phyloP scores from a whole-genome alignment of 371 early-diverging fungal genomes.

The Funneliformis caledonium region DNA sequence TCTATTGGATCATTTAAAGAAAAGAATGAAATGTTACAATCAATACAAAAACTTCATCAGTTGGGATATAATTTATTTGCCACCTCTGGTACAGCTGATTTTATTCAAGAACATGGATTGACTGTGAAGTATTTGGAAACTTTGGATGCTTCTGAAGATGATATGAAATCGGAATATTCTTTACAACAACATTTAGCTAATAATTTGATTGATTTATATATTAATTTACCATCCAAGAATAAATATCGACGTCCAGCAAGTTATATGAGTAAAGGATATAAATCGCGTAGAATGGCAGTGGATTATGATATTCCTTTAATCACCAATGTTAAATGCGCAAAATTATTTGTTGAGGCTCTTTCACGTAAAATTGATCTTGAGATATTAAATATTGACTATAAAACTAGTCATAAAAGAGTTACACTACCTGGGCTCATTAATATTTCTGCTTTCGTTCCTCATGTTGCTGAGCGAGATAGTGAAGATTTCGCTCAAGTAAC shows the following conservation, averaged over 20 bases:
- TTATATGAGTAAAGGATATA: slow-evolving; percentile 95
- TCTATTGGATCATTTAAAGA: slow-evolving; percentile 96
- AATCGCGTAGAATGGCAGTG: slow-evolving; percentile 95
- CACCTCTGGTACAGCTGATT: slow-evolving; percentile 95
- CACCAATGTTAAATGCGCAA: slow-evolving; percentile 97
- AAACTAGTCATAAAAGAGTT: slow-evolving; percentile 82
- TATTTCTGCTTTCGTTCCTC: slow-evolving; percentile 68
- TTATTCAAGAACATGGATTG: slow-evolving; percentile 88
- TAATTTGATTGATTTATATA: slow-evolving; percentile 96
- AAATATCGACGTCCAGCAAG: slow-evolving; percentile 93
- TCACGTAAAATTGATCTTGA: slow-evolving; percentile 77
- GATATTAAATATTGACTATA: slow-evolving; percentile 82
- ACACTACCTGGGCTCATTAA: slow-evolving; percentile 90
- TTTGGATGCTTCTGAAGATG: slow-evolving; percentile 57
- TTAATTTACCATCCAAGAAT: slow-evolving; percentile 96
- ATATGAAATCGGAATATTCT: slow-evolving; percentile 87
- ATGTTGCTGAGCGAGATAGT: slow-evolving; percentile 41
- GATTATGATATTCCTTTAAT: slow-evolving; percentile 94
- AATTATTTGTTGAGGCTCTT: slow-evolving; percentile 94
- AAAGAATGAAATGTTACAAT: slow-evolving; percentile 89
- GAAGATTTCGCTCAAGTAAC: slow-evolving; percentile 62
- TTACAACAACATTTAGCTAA: slow-evolving; percentile 92
- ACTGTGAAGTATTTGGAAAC: slow-evolving; percentile 89
- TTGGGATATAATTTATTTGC: slow-evolving; percentile 91
- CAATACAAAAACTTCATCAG: slow-evolving; percentile 78